A percentile compares a stretch with the other conserved stretches of the same genome.
Conservation (phyloP, 768 basidiomycete genomes). For the Clitopilus hobsonii region DNA sequence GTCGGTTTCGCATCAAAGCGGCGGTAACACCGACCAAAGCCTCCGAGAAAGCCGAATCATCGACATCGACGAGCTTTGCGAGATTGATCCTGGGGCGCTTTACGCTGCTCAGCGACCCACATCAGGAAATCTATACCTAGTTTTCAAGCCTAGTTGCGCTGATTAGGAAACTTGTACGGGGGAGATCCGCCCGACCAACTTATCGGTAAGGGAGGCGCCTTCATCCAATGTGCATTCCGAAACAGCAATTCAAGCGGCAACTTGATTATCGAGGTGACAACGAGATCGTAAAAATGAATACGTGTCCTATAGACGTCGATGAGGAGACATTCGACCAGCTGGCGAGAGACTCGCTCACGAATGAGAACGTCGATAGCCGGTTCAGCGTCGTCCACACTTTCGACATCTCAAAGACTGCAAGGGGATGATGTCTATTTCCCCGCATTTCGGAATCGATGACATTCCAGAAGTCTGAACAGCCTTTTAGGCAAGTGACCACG, state of each 20-base stretch:
- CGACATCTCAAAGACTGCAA: background rate
- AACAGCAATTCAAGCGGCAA: no score
- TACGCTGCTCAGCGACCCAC: background rate
- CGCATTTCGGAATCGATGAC: background rate
- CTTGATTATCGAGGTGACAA: no score
- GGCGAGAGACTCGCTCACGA: background rate
- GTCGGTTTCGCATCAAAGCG: background rate
- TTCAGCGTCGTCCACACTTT: background rate
- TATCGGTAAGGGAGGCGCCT: background rate
- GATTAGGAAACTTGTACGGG: background rate
- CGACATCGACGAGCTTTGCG: background rate
- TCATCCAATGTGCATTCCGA: no score
- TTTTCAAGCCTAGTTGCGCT: background rate
- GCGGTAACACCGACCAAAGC: background rate
- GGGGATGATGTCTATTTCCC: background rate
- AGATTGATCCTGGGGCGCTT: background rate
- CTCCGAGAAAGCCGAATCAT: background rate
- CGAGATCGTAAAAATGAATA: no score
- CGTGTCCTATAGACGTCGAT: no score
- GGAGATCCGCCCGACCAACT: background rate
- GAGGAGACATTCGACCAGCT: background rate
- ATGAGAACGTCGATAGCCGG: background rate
- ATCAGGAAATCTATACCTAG: background rate
- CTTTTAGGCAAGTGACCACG: background rate
- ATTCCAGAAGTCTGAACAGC: background rate